A percentile compares a stretch with the other conserved stretches of the same genome.
phyloP scores from a whole-genome alignment of 345 rosid genomes.

The Angophora floribunda region DNA sequence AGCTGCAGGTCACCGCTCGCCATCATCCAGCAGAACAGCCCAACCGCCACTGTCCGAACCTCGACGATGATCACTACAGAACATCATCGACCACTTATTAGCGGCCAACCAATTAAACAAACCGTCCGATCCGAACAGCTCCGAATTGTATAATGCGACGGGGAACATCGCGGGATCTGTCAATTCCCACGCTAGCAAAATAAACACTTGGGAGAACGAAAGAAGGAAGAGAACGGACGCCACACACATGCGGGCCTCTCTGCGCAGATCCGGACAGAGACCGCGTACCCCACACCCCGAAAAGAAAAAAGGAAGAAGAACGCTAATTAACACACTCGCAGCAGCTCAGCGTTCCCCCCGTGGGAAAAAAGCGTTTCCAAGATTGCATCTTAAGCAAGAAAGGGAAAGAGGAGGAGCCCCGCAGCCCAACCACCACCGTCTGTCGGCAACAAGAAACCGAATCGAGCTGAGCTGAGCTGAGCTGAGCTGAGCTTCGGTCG shows the following conservation, averaged over 20 bases:
- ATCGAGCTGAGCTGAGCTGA: neutral
- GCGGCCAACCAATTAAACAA: neutral
- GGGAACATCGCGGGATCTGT: neutral
- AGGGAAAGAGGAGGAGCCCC: neutral
- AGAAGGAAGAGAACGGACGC: neutral
- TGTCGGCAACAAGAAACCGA: neutral
- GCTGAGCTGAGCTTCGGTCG: neutral
- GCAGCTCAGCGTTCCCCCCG: neutral
- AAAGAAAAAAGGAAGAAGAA: neutral
- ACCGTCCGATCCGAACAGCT: neutral
- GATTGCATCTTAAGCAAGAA: neutral
- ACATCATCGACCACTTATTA: neutral
- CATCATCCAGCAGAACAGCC: neutral
- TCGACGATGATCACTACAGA: neutral
- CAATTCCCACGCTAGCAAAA: neutral
- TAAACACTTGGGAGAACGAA: neutral
- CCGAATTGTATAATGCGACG: neutral
- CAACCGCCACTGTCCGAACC: neutral
- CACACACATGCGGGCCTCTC: neutral
- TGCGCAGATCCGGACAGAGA: constrained; percentile 11
- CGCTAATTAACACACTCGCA: neutral
- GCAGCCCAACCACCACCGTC: neutral
- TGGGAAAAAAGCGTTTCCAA: neutral
- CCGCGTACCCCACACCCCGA: neutral
- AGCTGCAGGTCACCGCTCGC: neutral